These are phyloP conservation scores for Melastoma malabathricum DNA, from an alignment of 345 rosid genomes.

Conservation along the genomic window DNA sequence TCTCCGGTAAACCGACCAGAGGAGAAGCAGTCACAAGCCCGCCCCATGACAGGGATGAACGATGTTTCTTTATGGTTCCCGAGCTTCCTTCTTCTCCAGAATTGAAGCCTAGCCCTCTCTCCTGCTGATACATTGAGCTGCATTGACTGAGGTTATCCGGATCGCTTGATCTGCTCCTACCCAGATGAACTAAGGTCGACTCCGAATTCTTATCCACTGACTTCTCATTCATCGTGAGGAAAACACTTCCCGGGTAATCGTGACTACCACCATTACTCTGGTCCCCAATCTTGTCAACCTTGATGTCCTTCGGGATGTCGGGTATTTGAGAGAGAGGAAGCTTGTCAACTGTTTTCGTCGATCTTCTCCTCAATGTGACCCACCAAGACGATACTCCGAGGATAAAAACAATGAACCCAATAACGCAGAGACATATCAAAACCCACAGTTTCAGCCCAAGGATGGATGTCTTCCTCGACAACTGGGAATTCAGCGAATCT, in stretches of 20 bases:
- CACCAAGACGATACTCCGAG: constrained; percentile 73
- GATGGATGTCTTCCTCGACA: constrained; percentile 64
- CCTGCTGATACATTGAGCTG: constrained; percentile 55
- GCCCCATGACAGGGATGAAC: constrained; percentile 37
- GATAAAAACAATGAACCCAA: constrained; percentile 63
- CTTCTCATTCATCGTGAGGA: constrained; percentile 39
- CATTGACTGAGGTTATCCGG: constrained; percentile 68
- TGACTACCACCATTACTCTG: constrained; percentile 18
- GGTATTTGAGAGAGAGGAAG: constrained; percentile 56
- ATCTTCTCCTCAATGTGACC: constrained; percentile 57
- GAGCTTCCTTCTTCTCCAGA: constrained; percentile 93
- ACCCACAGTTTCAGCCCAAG: constrained; percentile 91
- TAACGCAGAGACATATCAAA: constrained; percentile 66
- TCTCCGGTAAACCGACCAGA: constrained; percentile 79
- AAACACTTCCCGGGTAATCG: constrained; percentile 36
- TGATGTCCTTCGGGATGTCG: constrained; percentile 71
- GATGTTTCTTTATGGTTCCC: constrained; percentile 43
- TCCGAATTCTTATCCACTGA: constrained; percentile 35
- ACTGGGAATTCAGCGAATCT: constrained; percentile 49
- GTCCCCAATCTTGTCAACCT: constrained; percentile 57
- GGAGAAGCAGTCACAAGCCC: constrained; percentile 70
- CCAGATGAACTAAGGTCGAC: constrained; percentile 40
- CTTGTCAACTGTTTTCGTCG: constrained; percentile 40
- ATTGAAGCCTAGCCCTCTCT: constrained; percentile 55
- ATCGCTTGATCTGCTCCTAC: constrained; percentile 64